A percentile compares a stretch with the other conserved stretches of the same genome.
phyloP scores from a whole-genome alignment of 108 stramenopile genomes.

The Thalassiosira profunda region DNA sequence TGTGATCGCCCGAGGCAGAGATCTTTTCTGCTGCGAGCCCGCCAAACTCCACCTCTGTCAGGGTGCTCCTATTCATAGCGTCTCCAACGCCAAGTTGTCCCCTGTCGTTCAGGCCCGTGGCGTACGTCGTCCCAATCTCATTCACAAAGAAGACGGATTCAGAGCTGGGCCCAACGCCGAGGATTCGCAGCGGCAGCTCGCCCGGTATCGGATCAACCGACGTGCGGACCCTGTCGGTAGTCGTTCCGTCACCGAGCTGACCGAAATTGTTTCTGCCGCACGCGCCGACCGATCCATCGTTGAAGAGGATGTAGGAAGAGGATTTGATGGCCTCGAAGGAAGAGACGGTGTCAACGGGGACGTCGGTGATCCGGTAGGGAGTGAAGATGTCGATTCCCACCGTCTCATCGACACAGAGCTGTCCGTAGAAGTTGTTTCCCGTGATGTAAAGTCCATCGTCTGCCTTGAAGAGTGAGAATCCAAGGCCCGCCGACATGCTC shows the following conservation, averaged over 20 bases:
- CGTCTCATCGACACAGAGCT: constrained; percentile 34
- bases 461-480: constrained; percentile 31
- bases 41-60: constrained; percentile 22
- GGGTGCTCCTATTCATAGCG: constrained; percentile 21
- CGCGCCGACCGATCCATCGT: constrained; percentile 55
- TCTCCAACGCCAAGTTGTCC: constrained; percentile 46
- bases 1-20: constrained; percentile 42
- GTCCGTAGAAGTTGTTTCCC: constrained; percentile 36
- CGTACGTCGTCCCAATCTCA: constrained; percentile 11
- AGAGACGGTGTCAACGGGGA: constrained; percentile 12
- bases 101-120: constrained; percentile 38
- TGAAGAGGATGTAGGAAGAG: constrained; percentile 44
- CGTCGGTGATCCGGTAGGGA: constrained; percentile 13
- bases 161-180: constrained; percentile 38
- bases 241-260: constrained; percentile 41
- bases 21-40: background rate
- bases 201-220: constrained; percentile 16
- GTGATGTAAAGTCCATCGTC: constrained; percentile 32
- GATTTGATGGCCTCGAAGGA: constrained; percentile 34
- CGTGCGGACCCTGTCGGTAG: constrained; percentile 33
- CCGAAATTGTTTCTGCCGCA: constrained; percentile 61
- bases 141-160: constrained; percentile 41
- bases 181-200: constrained; percentile 7
- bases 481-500: constrained; percentile 29
- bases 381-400: constrained; percentile 10